Conservation (phyloP, 345 rosid species). For the Brassica juncea region DNA sequence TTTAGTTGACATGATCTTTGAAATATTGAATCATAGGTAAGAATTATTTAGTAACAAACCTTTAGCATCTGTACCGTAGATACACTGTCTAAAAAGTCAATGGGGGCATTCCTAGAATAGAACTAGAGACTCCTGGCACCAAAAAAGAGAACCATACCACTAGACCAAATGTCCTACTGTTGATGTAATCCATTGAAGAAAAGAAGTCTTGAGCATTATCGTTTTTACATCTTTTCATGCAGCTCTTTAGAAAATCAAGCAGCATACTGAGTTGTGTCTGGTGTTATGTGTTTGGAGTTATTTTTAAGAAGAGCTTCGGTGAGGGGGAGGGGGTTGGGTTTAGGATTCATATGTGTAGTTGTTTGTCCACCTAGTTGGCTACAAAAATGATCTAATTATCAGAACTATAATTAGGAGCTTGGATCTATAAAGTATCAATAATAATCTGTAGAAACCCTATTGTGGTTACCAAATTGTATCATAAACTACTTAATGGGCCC, state of each 20-base stretch:
- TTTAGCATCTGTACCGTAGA: neutral
- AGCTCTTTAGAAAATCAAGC: neutral
- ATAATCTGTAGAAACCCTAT: no score
- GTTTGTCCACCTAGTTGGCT: no score
- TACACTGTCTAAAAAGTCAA: neutral
- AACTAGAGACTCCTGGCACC: conserved; percentile 81
- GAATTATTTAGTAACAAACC: neutral
- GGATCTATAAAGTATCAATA: no score
- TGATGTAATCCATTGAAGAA: neutral
- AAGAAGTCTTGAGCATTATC: neutral
- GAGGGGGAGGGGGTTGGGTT: no score
- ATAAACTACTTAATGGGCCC: no score
- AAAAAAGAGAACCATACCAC: conserved; percentile 83
- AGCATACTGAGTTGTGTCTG: neutral
- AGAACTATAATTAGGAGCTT: no score
- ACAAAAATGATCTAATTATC: no score
- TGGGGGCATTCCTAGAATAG: conserved; percentile 37
- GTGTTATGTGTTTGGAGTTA: neutral
- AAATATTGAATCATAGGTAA: neutral
- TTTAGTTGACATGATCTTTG: conserved; percentile 9
- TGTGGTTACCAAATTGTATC: no score
- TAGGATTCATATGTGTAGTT: no score
- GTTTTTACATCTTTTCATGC: neutral
- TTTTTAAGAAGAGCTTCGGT: neutral
- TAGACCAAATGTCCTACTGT: conserved; percentile 62